Evolutionary conservation across 2,329 filamentous ascomycete genomes (phyloP), one percentile per base, ranked within the genome.

Genomic region (Arthroderma sp.): DNA sequence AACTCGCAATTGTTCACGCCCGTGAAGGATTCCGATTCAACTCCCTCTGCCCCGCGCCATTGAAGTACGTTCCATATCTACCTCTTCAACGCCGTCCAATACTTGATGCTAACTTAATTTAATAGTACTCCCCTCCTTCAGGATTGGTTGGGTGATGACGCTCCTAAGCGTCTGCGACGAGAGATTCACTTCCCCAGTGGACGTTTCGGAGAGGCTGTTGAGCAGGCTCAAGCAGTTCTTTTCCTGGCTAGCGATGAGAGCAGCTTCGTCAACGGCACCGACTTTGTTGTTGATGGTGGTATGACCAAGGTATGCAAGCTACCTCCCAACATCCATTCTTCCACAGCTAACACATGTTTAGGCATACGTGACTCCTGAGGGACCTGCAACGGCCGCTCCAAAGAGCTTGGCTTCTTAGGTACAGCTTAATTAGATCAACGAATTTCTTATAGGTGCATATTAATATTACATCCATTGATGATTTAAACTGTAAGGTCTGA

Each of bases 221-320:
- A 95, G 71, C 87, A 94, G 70, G 87, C 87, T 0, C 83, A 93
- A 51, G 87, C 85, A 5, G 87, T 94, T 0, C 61, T 94, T 5
- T 94, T 94, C 69, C 66, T 94, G 49, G 86, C 86, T 6, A 87
- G 81, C 52, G 86, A 94, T 54, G 86, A 94, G 70, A 80, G 81
- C 58, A 85, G 83, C 70, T 94, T 93, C 56, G 83, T 94, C 57
- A 94, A 91, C 52, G 87, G 84, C 7, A 82, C 78, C 47, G 91
- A 96, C 61, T 94, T 96, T 68, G 82, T 94, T 4, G 87, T 96
- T 28, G 91, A 98, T 57, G 91, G 91, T 47, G 89, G 89, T 48
- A 85, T 98, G 85, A 89, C 80, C 57, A 94, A 84, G 73, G 74
- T 70, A 57, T 29, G 43, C 11, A 36, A 15, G 11, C 29, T 8